Evolutionary conservation across 169 alveolate species (phyloP).

Genomic region (Amoebophrya sp.): DNA sequence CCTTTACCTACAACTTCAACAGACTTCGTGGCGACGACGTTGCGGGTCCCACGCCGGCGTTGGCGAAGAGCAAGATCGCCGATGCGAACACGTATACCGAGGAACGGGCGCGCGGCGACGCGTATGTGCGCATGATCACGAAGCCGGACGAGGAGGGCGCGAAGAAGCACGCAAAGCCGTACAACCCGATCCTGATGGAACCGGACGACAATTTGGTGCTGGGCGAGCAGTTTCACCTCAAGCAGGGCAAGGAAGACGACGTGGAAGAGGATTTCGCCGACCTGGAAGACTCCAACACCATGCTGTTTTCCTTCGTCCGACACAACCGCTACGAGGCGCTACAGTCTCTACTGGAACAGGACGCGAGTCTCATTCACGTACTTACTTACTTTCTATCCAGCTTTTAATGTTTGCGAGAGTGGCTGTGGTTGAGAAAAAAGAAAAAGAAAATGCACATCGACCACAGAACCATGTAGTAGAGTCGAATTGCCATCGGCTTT

Average conservation of each 20-base stretch:
- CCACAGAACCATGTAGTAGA: too few species aligned
- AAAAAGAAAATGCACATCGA: too few species aligned
- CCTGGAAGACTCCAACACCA: background rate
- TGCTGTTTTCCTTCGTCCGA: slow-evolving; percentile 21
- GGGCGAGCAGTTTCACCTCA: slow-evolving; percentile 11
- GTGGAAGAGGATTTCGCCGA: background rate
- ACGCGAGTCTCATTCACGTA: slow-evolving; percentile 22
- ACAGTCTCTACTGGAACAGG: slow-evolving; percentile 25
- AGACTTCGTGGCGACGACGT: slow-evolving; percentile 22
- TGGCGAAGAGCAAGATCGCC: background rate
- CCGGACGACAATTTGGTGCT: background rate
- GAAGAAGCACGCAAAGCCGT: slow-evolving; percentile 15
- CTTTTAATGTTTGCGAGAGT: too few species aligned
- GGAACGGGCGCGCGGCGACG: slow-evolving; percentile 27
- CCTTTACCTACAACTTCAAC: background rate
- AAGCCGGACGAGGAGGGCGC: slow-evolving; percentile 26
- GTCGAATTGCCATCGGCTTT: too few species aligned
- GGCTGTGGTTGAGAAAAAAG: too few species aligned
- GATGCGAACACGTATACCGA: slow-evolving; percentile 6
- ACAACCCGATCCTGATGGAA: background rate
- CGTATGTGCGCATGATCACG: background rate
- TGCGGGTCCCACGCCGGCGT: background rate
- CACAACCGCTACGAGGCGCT: slow-evolving; percentile 37
- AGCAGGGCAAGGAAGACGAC: background rate
- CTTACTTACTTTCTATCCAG: too few species aligned